Evolutionary conservation across 2,329 filamentous ascomycete genomes (phyloP), one percentile per base, ranked within the genome.

Genomic region (Mariannaea sp.): DNA sequence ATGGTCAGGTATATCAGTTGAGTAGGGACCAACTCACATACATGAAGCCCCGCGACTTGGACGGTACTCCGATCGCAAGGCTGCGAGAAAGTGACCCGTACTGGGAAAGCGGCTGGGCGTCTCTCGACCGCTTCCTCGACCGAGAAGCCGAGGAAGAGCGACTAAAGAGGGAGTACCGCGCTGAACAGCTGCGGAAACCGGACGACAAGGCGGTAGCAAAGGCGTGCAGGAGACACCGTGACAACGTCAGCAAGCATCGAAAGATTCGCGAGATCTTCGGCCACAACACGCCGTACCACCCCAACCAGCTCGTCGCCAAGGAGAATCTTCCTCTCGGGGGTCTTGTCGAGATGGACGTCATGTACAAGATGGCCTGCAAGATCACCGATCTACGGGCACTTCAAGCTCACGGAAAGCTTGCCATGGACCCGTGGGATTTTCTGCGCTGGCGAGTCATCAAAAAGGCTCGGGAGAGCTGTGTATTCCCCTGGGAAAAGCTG

Each of bases 381-480:
- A 49, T 75, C 4, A 64, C 65, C 0, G 70, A 73, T 13, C 56
- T 75, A 1, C 49, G 59, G 5, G 51, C 63, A 4, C 57, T 75
- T 1, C 51, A 60, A 4, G 39, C 55, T 1, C 55, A 41, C 5
- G 54, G 61, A 4, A 49, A 70, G 19, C 57, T 75, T 2, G 19
- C 27, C 0, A 75, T 75, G 73, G 66, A 72, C 7, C 69, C 72
- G 0, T 72, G 66, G 49, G 68, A 74, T 53, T 75, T 75, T 42
- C 57, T 74, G 33, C 64, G 73, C 7, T 26, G 14, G 29, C 27
- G 46, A 19, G 20, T 49, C 38, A 49, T 41, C 26, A 19, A 24
- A 12, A 49, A 41, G 19, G 19, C 13, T 2, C 8, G n/a, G 3
- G 33, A 39, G 14, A 9, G 29, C 26, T 14, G 33, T 20, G 19